Percentiles rank a stretch among this genome's conserved stretches.
phyloP scores from a whole-genome alignment of 2,329 filamentous ascomycete genomes.

The Arthrobotrys conoides region DNA sequence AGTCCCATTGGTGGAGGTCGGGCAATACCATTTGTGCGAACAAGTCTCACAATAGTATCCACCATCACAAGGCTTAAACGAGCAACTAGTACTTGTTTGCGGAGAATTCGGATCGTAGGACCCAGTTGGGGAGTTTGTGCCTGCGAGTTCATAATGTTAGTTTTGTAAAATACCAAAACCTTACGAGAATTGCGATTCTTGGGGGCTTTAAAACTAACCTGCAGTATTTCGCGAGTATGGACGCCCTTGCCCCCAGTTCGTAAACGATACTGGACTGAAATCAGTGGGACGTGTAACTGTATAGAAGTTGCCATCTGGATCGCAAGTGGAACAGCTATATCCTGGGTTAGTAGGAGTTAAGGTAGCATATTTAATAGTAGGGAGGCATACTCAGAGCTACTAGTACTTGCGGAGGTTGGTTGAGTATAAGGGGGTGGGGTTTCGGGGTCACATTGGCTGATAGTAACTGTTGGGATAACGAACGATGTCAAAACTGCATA shows the following conservation, averaged over 20 bases:
- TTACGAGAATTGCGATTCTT: neutral
- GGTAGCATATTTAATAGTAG: neutral
- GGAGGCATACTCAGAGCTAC: slow-evolving; percentile 6
- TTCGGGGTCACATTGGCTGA: slow-evolving; percentile 31
- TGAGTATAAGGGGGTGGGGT: slow-evolving; percentile 1
- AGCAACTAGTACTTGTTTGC: slow-evolving; percentile 35
- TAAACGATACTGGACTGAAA: slow-evolving; percentile 31
- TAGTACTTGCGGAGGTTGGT: neutral
- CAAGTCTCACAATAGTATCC: slow-evolving; percentile 56
- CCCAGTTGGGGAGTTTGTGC: neutral
- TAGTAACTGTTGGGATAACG: slow-evolving; percentile 41
- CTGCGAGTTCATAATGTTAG: slow-evolving; percentile 30
- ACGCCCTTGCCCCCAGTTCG: slow-evolving; percentile 38
- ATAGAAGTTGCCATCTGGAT: slow-evolving; percentile 18
- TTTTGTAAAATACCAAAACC: neutral
- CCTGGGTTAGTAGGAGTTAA: neutral
- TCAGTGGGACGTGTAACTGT: slow-evolving; percentile 20
- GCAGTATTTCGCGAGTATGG: slow-evolving; percentile 12
- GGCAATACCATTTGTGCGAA: slow-evolving; percentile 58
- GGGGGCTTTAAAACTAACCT: slow-evolving; percentile 5
- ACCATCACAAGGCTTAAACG: slow-evolving; percentile 50
- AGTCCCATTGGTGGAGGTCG: slow-evolving; percentile 24
- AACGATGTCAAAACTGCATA: slow-evolving; percentile 47
- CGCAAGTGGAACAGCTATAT: slow-evolving; percentile 41
- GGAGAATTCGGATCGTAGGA: slow-evolving; percentile 24